These are phyloP conservation scores for Encephalitozoon intestinalis DNA, from an alignment of 371 early-diverging fungal species.

Conservation along the genomic window DNA sequence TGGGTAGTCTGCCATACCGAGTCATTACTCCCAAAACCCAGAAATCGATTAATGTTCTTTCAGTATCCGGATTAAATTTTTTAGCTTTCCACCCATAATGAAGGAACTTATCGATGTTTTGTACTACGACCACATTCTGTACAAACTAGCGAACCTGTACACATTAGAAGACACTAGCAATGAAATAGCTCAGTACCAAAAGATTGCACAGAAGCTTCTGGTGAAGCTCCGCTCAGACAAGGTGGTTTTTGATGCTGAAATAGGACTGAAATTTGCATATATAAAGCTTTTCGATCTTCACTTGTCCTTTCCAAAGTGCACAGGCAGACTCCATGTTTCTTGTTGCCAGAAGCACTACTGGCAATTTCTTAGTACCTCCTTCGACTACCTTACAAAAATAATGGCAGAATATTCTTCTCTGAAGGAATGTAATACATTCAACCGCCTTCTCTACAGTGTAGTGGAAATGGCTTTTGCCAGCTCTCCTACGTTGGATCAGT, in stretches of 20 bases:
- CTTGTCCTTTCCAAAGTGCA: not conserved
- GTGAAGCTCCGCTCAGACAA: not conserved
- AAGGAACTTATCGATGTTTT: constrained; percentile 1
- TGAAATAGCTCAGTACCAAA: not conserved
- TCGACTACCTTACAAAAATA: not conserved
- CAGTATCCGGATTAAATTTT: constrained; percentile 1
- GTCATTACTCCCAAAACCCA: not conserved
- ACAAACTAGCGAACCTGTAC: not conserved
- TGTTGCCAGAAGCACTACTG: not conserved
- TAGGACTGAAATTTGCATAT: not conserved
- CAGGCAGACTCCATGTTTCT: not conserved
- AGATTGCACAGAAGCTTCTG: not conserved
- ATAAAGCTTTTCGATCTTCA: not conserved
- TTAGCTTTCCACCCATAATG: constrained; percentile 5
- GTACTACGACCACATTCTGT: not conserved
- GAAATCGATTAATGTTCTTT: no score
- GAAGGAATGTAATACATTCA: not conserved
- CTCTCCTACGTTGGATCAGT: not conserved
- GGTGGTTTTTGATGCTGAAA: not conserved
- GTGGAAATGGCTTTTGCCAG: not conserved
- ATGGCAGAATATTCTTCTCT: not conserved
- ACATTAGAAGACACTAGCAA: not conserved
- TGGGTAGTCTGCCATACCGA: not conserved
- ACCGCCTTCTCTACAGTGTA: not conserved
- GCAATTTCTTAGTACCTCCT: not conserved